A percentile compares a stretch with the other conserved stretches of the same genome.
Evolutionary conservation across 179 eudicot species (phyloP).

Genomic region (Beta macrorhiza): DNA sequence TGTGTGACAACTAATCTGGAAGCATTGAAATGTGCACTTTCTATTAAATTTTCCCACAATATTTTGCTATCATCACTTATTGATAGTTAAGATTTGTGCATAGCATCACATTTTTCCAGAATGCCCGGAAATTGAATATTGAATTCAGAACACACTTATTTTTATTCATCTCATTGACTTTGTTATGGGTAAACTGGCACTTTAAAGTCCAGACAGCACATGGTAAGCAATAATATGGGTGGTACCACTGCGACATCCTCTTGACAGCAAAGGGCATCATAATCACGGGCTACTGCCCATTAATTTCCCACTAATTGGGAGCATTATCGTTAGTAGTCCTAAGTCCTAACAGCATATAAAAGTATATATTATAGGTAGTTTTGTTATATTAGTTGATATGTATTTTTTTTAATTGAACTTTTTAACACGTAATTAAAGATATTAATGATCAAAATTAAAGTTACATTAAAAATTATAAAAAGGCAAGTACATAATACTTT

Average conservation of each 20-base stretch:
- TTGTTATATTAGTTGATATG: too few relatives aligned
- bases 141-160: not conserved
- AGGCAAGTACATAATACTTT: too few relatives aligned
- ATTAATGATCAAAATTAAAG: too few relatives aligned
- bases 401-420: too few relatives aligned
- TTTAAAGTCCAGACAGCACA: slow-evolving; percentile 21
- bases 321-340: not conserved
- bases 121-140: not conserved
- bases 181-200: slow-evolving; percentile 1
- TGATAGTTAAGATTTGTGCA: not conserved
- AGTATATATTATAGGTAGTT: too few relatives aligned
- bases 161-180: slow-evolving; percentile 11
- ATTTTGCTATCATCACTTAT: too few relatives aligned
- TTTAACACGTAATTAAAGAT: too few relatives aligned
- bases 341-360: not conserved
- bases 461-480: too few relatives aligned
- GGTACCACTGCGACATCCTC: not conserved
- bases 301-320: slow-evolving; percentile 8
- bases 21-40: too few relatives aligned
- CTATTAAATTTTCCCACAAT: too few relatives aligned
- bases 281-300: not conserved
- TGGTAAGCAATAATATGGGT: slow-evolving; percentile 20
- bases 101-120: not conserved
- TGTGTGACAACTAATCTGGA: too few relatives aligned
- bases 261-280: slow-evolving; percentile 10